A percentile compares a stretch with the other conserved stretches of the same genome.
phyloP scores from a whole-genome alignment of 2,329 filamentous ascomycete species.

The Colletotrichum orchidophilum region DNA sequence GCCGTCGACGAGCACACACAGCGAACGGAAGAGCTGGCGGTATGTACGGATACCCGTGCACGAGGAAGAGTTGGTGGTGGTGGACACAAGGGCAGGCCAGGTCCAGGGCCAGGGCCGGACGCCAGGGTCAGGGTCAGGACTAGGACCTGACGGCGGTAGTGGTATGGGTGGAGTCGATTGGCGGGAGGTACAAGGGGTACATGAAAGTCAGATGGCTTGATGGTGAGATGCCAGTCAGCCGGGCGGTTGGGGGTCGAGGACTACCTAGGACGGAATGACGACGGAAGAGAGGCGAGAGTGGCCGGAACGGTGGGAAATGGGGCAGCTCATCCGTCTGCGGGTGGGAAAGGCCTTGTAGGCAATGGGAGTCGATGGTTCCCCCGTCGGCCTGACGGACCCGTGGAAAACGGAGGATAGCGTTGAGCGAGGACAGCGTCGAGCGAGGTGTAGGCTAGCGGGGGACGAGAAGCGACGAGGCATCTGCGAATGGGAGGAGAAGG shows the following conservation, averaged over 20 bases:
- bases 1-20: slow-evolving; percentile 16
- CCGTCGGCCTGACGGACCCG: not conserved
- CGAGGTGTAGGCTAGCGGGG: not conserved
- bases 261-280: slow-evolving; percentile 13
- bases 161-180: slow-evolving; percentile 27
- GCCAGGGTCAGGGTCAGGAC: slow-evolving; percentile 28
- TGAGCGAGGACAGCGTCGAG: slow-evolving; percentile 4
- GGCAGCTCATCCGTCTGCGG: slow-evolving; percentile 4
- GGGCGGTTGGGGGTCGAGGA: slow-evolving; percentile 25
- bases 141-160: slow-evolving; percentile 27
- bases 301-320: slow-evolving; percentile 5
- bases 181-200: slow-evolving; percentile 32
- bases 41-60: too few relatives aligned
- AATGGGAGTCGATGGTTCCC: not conserved
- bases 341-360: not conserved
- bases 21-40: slow-evolving; percentile 22
- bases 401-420: slow-evolving; percentile 11
- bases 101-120: slow-evolving; percentile 27
- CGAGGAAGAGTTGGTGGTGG: slow-evolving; percentile 18
- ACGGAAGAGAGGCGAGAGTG: slow-evolving; percentile 18
- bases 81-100: slow-evolving; percentile 25
- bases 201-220: slow-evolving; percentile 22
- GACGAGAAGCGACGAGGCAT: slow-evolving; percentile 12
- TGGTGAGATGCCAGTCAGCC: slow-evolving; percentile 30
- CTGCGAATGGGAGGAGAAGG: slow-evolving; percentile 11